Evolutionary conservation across 805 yeast genomes (phyloP), one percentile per base, ranked within the genome.

Genomic region (Ogataea naganishii): DNA sequence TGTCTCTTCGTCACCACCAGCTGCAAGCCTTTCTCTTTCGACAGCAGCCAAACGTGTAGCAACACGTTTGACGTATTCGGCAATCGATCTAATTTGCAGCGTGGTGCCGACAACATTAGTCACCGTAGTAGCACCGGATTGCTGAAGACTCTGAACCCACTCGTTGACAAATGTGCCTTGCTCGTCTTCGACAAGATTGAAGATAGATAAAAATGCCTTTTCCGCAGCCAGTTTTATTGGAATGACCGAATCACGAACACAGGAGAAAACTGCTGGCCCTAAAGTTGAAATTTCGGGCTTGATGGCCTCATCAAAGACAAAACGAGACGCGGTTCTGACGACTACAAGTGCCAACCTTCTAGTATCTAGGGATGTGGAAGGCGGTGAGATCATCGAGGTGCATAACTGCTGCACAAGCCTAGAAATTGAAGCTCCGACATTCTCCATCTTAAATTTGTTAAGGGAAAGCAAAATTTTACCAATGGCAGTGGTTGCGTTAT

Each of bases 141-240:
- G 49, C 2, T 53, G 44, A 1, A 43, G 32, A 4, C 31, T 43
- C 2, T 49, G 58, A 33, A 81, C 69, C 96, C 96, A 89, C 8
- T 45, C 44, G 31, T 67, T 69, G 59, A 83, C 85, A 16, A 56
- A 49, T 1, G 38, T 53, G 58, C 69, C 50, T 14, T 64, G 60
- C 7, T 59, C 69, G 38, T 81, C 95, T 17, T 79, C 83, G 19
- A 82, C 78, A 43, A 89, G 60, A 27, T 69, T 64, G 56, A 86
- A 80, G 12, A 85, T 49, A 2, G 83, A 73, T 40, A 88, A 51
- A 52, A 70, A 86, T 1, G 94, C 86, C 60, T 84, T 84, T 53
- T 89, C 98, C 6, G 95, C 95, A 1, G 96, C 96, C 38, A 89
- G 65, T 47, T 86, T 88, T 42, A 89, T 78, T 4, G 98, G 96